phyloP scores from a whole-genome alignment of 257 asterid genomes.

The Paulownia fortunei region DNA sequence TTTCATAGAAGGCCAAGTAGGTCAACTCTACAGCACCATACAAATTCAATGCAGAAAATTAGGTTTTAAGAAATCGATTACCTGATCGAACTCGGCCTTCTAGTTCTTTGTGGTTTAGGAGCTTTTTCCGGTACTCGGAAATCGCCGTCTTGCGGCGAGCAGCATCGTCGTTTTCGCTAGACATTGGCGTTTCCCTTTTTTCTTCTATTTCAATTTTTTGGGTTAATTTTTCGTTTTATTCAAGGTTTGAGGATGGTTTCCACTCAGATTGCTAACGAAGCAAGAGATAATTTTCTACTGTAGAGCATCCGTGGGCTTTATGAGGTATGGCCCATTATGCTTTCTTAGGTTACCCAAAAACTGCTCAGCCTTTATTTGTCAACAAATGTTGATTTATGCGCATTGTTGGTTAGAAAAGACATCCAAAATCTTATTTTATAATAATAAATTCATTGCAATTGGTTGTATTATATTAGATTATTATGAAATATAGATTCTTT shows the following conservation, averaged over 20 bases:
- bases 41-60: conserved; percentile 10
- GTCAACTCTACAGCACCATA: neutral
- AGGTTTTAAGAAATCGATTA: conserved; percentile 39
- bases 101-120: conserved; percentile 65
- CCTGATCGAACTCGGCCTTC: conserved; percentile 66
- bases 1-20: neutral
- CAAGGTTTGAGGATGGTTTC: neutral
- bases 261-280: conserved; percentile 23
- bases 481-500: no score
- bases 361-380: neutral
- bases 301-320: neutral
- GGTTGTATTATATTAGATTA: no score
- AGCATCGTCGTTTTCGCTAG: conserved; percentile 59
- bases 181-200: conserved; percentile 31
- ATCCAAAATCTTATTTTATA: no score
- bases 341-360: neutral
- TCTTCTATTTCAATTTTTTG: neutral
- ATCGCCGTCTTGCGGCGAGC: conserved; percentile 59
- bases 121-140: conserved; percentile 65
- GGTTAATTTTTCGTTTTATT: neutral
- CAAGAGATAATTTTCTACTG: conserved; percentile 23
- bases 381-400: no score
- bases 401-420: no score
- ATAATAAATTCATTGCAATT: no score
- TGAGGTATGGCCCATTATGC: conserved; percentile 12